Evolutionary conservation across 345 rosid species (phyloP).

Genomic region (Fremontodendron californicum): DNA sequence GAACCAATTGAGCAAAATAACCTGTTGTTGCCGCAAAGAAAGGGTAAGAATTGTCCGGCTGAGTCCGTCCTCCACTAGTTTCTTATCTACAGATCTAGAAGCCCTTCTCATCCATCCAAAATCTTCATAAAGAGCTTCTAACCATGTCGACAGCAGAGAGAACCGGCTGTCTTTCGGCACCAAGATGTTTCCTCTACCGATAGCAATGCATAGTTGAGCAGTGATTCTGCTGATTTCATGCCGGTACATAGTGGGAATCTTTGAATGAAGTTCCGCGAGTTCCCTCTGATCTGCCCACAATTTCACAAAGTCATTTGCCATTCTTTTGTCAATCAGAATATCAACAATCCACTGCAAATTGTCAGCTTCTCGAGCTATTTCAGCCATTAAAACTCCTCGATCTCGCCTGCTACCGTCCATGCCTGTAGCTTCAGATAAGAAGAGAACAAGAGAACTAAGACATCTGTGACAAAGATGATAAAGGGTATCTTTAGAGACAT

Average conservation of each 20-base stretch:
- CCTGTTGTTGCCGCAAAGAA: conserved; percentile 72
- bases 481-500: conserved; percentile 63
- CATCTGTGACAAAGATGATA: conserved; percentile 75
- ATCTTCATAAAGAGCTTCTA: conserved; percentile 84
- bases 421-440: conserved; percentile 69
- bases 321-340: conserved; percentile 58
- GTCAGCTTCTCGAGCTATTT: conserved; percentile 81
- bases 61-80: conserved; percentile 79
- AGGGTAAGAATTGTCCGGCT: conserved; percentile 77
- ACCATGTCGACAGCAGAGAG: conserved; percentile 68
- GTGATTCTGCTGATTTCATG: conserved; percentile 91
- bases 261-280: conserved; percentile 70
- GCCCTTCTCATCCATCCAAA: conserved; percentile 90
- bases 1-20: conserved; percentile 71
- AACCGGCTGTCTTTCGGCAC: conserved; percentile 66
- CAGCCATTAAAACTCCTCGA: conserved; percentile 70
- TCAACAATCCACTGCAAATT: conserved; percentile 90
- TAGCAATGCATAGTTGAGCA: conserved; percentile 71
- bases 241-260: conserved; percentile 72
- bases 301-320: conserved; percentile 70
- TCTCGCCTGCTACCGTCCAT: conserved; percentile 45
- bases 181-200: conserved; percentile 74
- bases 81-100: conserved; percentile 62
- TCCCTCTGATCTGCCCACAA: conserved; percentile 90
- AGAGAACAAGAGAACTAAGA: conserved; percentile 61